Evolutionary conservation across 805 yeast genomes (phyloP).

Genomic region (Hanseniaspora lindneri): DNA sequence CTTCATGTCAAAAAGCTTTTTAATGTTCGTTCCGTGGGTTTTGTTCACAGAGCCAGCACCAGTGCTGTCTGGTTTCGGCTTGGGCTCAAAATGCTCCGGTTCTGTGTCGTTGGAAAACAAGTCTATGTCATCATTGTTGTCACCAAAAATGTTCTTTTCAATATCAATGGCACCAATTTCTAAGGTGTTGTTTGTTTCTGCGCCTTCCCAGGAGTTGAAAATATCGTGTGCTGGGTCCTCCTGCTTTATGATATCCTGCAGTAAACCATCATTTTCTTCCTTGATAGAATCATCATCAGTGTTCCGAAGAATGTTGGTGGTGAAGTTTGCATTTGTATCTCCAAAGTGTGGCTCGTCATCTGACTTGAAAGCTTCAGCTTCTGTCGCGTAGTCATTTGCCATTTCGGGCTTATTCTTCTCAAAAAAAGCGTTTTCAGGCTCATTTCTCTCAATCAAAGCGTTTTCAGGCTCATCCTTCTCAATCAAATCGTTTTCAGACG

Average conservation of each 20-base stretch:
- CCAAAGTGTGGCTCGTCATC: too few relatives aligned
- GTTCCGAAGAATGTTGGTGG: background rate
- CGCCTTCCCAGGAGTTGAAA: background rate
- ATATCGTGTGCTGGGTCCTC: background rate
- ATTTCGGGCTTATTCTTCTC: too few relatives aligned
- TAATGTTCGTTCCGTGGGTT: background rate
- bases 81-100: too few relatives aligned
- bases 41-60: background rate
- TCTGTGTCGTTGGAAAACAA: background rate
- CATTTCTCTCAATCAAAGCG: too few relatives aligned
- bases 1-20: background rate
- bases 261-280: background rate
- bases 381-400: too few relatives aligned
- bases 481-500: background rate
- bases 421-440: too few relatives aligned
- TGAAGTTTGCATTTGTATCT: background rate
- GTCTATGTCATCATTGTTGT: background rate
- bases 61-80: too few relatives aligned
- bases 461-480: too few relatives aligned
- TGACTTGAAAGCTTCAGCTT: too few relatives aligned
- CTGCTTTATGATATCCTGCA: background rate
- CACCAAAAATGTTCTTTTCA: slow-evolving; percentile 4
- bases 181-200: background rate
- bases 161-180: background rate
- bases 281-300: background rate